Conservation (phyloP, 208 protist species). For the Trypanosoma conorhini region DNA sequence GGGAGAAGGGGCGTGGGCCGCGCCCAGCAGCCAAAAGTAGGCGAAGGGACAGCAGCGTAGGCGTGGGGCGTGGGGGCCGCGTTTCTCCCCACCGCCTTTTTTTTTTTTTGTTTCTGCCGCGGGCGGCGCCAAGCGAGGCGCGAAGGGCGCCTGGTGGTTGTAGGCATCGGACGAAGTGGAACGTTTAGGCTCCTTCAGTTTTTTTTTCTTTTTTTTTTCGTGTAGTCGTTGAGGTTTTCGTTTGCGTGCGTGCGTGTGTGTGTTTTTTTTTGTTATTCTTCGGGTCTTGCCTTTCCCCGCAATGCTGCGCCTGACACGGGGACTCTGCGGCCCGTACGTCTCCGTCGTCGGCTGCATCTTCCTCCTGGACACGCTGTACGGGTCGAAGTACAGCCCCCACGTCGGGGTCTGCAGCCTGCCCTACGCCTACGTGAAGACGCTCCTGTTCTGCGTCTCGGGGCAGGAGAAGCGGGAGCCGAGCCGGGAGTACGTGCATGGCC, state of each 20-base stretch:
- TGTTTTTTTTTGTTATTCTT: conserved; percentile 18
- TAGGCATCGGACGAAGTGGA: too few species aligned
- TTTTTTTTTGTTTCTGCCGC: conserved; percentile 23
- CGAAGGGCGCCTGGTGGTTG: neutral
- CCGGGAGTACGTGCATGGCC: conserved; percentile 54
- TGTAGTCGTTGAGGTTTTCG: conserved; percentile 1
- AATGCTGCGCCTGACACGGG: conserved; percentile 11
- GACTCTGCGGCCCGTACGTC: conserved; percentile 47
- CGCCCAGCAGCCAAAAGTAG: neutral
- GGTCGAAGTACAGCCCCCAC: conserved; percentile 75
- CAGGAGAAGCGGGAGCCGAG: conserved; percentile 33
- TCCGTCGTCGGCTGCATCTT: conserved; percentile 61
- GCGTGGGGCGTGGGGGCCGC: neutral
- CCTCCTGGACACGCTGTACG: conserved; percentile 70
- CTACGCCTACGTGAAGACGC: conserved; percentile 74
- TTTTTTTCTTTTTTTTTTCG: too few species aligned
- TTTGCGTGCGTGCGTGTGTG: neutral
- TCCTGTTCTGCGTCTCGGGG: conserved; percentile 60
- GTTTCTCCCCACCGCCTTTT: conserved; percentile 7
- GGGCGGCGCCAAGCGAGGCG: neutral
- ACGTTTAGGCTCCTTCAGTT: too few species aligned
- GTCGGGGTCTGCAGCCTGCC: conserved; percentile 65
- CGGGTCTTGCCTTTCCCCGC: neutral
- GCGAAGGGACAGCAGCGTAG: neutral
- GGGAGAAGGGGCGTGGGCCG: too few species aligned